Conservation (phyloP, 2,329 filamentous ascomycete genomes). For the Microdochium nivale region DNA sequence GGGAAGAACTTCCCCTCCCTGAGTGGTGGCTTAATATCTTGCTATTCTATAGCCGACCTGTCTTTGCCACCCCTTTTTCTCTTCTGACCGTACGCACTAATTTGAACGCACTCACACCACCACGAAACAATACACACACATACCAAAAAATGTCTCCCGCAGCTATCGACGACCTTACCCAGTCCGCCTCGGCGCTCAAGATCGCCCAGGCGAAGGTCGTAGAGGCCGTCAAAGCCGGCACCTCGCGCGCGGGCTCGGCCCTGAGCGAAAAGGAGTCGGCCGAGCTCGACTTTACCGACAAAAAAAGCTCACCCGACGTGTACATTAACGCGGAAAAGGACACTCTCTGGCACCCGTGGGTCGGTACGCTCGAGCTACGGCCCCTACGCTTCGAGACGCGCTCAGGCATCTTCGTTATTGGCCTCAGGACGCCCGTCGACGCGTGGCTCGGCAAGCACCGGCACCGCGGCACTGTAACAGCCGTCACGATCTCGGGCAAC, state of each 20-base stretch:
- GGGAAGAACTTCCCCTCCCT: no score
- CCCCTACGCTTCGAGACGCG: constrained; percentile 14
- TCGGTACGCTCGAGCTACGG: constrained; percentile 10
- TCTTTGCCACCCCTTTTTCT: no score
- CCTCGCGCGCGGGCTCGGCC: background rate
- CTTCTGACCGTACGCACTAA: no score
- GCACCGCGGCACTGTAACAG: constrained; percentile 11
- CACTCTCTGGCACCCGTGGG: constrained; percentile 13
- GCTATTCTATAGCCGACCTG: no score
- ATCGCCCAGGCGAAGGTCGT: background rate
- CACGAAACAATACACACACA: background rate
- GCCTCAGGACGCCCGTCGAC: constrained; percentile 8
- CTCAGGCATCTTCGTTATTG: constrained; percentile 11
- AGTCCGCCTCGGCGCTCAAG: background rate
- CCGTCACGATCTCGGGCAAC: constrained; percentile 10
- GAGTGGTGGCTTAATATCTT: no score
- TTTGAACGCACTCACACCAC: no score
- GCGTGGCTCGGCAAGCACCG: constrained; percentile 13
- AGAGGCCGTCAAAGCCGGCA: background rate
- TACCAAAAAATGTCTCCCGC: background rate
- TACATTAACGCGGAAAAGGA: constrained; percentile 7
- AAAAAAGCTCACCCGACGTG: constrained; percentile 2
- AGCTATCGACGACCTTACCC: background rate
- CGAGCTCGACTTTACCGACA: constrained; percentile 1
- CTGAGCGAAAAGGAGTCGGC: background rate